These are phyloP conservation scores for Talaromyces ruber DNA, from an alignment of 495 filamentous ascomycete species.

Conservation along the genomic window DNA sequence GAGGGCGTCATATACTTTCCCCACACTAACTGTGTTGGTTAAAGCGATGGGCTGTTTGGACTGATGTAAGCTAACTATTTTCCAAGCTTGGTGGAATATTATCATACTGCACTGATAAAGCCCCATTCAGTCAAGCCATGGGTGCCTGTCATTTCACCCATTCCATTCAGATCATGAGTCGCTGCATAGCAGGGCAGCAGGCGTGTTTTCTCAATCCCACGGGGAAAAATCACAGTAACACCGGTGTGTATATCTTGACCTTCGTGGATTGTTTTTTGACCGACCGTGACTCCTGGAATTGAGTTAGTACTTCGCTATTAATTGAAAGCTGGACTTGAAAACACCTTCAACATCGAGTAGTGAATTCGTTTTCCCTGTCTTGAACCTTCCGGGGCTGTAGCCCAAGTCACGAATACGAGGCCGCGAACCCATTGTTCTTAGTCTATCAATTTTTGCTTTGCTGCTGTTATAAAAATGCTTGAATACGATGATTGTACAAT, in stretches of 20 bases:
- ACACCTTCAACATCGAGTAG: not conserved
- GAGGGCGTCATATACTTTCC: constrained; percentile 1
- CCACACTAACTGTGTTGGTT: not conserved
- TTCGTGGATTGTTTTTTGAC: not conserved
- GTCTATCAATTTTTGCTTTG: not conserved
- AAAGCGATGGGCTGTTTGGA: not conserved
- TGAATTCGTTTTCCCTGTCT: not conserved
- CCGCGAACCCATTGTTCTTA: not conserved
- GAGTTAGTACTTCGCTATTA: not conserved
- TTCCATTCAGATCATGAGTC: constrained; percentile 1
- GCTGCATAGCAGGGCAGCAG: not conserved
- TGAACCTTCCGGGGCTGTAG: not conserved
- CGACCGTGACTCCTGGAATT: not conserved
- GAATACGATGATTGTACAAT: too few relatives aligned
- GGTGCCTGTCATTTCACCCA: not conserved
- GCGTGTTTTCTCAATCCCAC: not conserved
- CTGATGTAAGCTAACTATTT: not conserved
- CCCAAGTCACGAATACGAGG: constrained; percentile 1
- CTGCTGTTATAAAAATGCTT: not conserved
- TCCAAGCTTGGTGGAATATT: not conserved
- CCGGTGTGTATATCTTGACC: constrained; percentile 4
- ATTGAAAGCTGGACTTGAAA: too few relatives aligned
- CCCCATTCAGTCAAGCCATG: not conserved
- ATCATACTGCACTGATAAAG: not conserved
- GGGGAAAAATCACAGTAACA: not conserved